These are phyloP conservation scores for Globisporangium echinulatum DNA, from an alignment of 352 stramenopile genomes.

Conservation along the genomic window DNA sequence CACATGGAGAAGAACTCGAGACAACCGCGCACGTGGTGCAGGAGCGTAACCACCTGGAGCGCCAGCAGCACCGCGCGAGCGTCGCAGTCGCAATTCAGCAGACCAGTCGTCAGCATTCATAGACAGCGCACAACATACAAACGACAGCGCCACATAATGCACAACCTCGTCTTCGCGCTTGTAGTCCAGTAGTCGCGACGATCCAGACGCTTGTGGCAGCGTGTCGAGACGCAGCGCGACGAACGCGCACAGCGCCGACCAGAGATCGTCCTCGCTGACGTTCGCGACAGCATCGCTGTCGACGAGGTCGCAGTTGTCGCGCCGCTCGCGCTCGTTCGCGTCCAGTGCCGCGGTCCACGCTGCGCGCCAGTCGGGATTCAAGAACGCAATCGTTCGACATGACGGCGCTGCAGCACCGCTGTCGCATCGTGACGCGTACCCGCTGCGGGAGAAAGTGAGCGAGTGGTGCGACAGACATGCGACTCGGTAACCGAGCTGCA, in stretches of 20 bases:
- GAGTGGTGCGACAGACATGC: too few relatives aligned
- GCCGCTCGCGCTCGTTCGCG: not conserved
- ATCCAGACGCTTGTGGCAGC: not conserved
- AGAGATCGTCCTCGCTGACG: constrained; percentile 13
- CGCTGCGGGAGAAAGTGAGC: constrained; percentile 6
- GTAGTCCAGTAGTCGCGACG: constrained; percentile 17
- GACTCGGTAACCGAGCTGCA: too few relatives aligned
- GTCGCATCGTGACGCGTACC: constrained; percentile 25
- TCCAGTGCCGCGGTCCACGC: not conserved
- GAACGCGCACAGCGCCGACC: constrained; percentile 26
- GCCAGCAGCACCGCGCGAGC: not conserved
- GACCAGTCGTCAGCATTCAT: not conserved
- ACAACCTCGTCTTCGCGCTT: constrained; percentile 38
- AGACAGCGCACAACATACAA: not conserved
- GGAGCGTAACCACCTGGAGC: constrained; percentile 20
- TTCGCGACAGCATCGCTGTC: not conserved
- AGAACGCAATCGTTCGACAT: constrained; percentile 24
- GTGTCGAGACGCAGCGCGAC: constrained; percentile 15
- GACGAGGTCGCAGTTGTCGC: not conserved
- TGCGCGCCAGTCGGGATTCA: constrained; percentile 20
- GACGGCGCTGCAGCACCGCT: constrained; percentile 20
- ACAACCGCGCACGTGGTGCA: constrained; percentile 25
- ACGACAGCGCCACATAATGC: not conserved
- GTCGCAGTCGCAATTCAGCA: too few relatives aligned
- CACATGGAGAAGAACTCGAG: constrained; percentile 28